A percentile compares a stretch with the other conserved stretches of the same genome.
These are phyloP conservation scores for Penicillium pancosmium DNA, from an alignment of 495 filamentous ascomycete species.

Conservation along the genomic window DNA sequence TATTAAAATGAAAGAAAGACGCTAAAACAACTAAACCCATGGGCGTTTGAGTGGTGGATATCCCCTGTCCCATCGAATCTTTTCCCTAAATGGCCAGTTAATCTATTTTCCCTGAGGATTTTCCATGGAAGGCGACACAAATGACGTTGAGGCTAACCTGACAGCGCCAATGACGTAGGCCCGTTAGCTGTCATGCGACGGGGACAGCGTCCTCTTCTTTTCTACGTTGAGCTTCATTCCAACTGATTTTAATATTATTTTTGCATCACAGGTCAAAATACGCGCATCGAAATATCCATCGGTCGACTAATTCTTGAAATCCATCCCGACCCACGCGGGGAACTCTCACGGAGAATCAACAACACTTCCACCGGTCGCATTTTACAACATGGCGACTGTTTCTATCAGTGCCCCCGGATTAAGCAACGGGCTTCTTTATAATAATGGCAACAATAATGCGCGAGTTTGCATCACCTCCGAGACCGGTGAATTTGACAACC, in stretches of 20 bases:
- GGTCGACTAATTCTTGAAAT: neutral
- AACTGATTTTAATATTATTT: too few relatives aligned
- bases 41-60: neutral
- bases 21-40: neutral
- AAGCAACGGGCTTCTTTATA: slow-evolving; percentile 42
- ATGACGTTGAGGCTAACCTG: neutral
- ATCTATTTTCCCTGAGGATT: slow-evolving; percentile 2
- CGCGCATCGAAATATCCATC: neutral
- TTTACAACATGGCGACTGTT: slow-evolving; percentile 37
- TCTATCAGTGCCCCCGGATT: slow-evolving; percentile 43
- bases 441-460: slow-evolving; percentile 47
- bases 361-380: neutral
- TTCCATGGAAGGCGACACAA: slow-evolving; percentile 2
- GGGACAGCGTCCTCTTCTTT: neutral
- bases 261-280: too few relatives aligned
- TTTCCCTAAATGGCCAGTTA: neutral
- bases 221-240: too few relatives aligned
- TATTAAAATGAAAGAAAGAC: neutral
- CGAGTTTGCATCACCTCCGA: slow-evolving; percentile 68
- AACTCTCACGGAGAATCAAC: neutral
- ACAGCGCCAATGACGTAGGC: slow-evolving; percentile 4
- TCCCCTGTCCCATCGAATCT: neutral
- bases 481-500: slow-evolving; percentile 59
- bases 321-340: neutral
- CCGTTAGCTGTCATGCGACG: slow-evolving; percentile 7